phyloP scores from a whole-genome alignment of 371 early-diverging fungal species.

The Mortierella sp. region DNA sequence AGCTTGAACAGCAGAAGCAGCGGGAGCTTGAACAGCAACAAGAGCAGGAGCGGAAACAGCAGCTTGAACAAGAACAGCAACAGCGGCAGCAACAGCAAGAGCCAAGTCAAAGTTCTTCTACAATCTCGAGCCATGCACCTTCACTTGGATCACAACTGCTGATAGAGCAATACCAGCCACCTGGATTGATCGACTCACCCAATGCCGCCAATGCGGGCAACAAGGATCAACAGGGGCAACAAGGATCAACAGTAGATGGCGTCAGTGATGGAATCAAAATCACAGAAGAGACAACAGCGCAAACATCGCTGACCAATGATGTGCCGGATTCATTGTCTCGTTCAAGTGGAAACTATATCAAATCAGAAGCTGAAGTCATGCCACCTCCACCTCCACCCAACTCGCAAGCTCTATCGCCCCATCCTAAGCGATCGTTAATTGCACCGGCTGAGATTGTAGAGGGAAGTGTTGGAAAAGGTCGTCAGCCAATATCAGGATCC shows the following conservation, averaged over 20 bases:
- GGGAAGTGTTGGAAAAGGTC: background rate
- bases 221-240: no score
- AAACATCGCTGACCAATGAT: background rate
- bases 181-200: background rate
- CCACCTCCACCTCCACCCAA: conserved; percentile 10
- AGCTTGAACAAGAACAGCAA: background rate
- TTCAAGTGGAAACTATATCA: background rate
- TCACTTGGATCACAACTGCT: background rate
- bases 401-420: background rate
- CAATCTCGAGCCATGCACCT: no score
- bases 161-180: background rate
- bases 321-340: background rate
- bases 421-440: background rate
- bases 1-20: background rate
- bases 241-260: no score
- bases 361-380: conserved; percentile 9
- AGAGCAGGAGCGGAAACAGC: background rate
- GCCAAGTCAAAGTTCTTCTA: background rate
- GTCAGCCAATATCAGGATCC: background rate
- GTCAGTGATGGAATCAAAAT: background rate
- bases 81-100: background rate
- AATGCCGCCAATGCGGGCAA: background rate
- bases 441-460: background rate
- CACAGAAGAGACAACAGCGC: background rate
- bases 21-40: conserved; percentile 7